Evolutionary conservation across 192 early-diverging fungal species (phyloP), one percentile per base, ranked within the genome.

Genomic region (Phycomyces blakesleeanus): DNA sequence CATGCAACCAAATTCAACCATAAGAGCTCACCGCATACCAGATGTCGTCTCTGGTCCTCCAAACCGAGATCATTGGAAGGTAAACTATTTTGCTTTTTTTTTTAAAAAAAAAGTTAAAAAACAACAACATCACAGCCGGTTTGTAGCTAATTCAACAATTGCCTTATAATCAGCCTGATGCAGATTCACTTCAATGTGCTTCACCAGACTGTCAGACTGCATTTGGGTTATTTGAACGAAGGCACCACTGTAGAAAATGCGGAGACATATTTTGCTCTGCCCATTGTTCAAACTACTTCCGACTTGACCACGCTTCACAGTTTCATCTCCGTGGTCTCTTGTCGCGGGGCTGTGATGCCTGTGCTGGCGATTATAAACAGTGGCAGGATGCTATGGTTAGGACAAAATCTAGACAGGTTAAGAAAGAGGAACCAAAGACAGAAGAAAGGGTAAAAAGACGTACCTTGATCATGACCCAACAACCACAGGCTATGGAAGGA

Each of bases 191-290:
- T 16, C 44, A 59, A 9, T 73, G 71, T 63, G 51, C 42, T 21
- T 63, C 57, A 38, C 37, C 61, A 39, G 44, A 21, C 40, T 74
- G 72, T 50, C 27, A 44, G 22, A 40, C 40, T 9, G 15, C 38
- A 15, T 74, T 74, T 41, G 62, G 67, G 3, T 39, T 74, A 49
- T 74, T 74, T 34, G 72, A 74, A 61, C 57, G 72, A 41, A 56
- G 72, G 51, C 72, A 74, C 24, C 72, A 74, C 34, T 74, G 72
- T 14, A 56, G 72, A 24, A 63, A 59, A 49, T 74, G 72, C 51
- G 72, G 72, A 6, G 63, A 74, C 40, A 60, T 74, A 22, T 74
- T 65, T 51, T 74, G 72, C 29, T 47, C 61, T n/a, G 8, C 26
- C 18, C 72, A 74, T 38, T 74, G 72, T 52, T 65, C 72, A 18